Conservation (phyloP, 805 yeast species). For the Monosporozyma aerobia region DNA sequence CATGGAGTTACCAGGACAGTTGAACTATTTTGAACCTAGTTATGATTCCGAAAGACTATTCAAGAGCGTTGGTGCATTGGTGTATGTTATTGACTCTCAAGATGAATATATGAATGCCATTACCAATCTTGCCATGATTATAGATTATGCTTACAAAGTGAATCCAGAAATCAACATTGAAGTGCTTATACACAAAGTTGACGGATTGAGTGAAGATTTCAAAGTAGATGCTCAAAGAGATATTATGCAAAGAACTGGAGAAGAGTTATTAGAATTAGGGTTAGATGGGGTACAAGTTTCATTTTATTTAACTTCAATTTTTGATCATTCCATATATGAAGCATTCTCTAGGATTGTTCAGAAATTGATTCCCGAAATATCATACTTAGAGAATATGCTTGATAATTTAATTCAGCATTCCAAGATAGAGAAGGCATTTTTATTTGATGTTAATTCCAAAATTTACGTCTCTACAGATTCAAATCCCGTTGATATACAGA, state of each 20-base stretch:
- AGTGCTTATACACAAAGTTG: constrained; percentile 90
- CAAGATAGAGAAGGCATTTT: constrained; percentile 83
- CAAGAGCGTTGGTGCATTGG: constrained; percentile 77
- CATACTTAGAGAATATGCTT: constrained; percentile 77
- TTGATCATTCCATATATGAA: constrained; percentile 92
- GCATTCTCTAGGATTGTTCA: constrained; percentile 92
- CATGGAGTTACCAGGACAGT: constrained; percentile 92
- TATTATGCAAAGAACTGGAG: constrained; percentile 91
- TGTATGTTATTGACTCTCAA: constrained; percentile 90
- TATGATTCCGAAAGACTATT: constrained; percentile 73
- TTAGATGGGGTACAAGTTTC: constrained; percentile 85
- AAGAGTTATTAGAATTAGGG: constrained; percentile 82
- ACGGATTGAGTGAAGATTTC: constrained; percentile 89
- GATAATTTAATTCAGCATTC: constrained; percentile 84
- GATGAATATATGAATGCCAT: constrained; percentile 91
- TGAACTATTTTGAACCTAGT: constrained; percentile 78
- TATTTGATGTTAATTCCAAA: constrained; percentile 86
- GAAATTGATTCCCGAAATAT: constrained; percentile 79
- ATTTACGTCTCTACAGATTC: constrained; percentile 95
- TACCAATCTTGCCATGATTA: constrained; percentile 78
- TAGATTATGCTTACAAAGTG: constrained; percentile 75
- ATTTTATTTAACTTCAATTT: constrained; percentile 85
- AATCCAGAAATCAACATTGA: constrained; percentile 84
- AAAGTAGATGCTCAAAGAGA: constrained; percentile 92
- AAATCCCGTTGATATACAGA: constrained; percentile 88